Conservation (phyloP, 2,329 filamentous ascomycete species). For the Pezicula neosporulosa region DNA sequence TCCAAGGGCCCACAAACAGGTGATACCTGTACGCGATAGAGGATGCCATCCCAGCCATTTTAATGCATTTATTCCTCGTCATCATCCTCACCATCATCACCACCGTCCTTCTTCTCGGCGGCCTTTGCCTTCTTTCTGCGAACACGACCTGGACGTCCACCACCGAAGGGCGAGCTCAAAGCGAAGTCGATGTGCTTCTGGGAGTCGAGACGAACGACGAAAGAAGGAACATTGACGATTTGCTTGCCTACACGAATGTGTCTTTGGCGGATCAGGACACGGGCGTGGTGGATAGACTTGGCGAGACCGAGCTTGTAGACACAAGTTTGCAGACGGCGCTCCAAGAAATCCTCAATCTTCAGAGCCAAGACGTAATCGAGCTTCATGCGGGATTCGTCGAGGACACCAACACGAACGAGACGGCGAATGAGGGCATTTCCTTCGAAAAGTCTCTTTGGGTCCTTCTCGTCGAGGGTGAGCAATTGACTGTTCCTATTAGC, state of each 20-base stretch:
- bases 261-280: conserved; percentile 98
- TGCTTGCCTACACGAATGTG: conserved; percentile 99
- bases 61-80: conserved; percentile 35
- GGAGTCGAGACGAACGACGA: conserved; percentile 99
- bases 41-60: conserved; percentile 24
- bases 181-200: conserved; percentile 99
- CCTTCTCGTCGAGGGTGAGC: conserved; percentile 99
- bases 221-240: conserved; percentile 99
- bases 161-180: conserved; percentile 95
- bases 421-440: conserved; percentile 99
- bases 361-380: conserved; percentile 99
- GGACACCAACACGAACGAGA: conserved; percentile 98
- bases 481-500: conserved; percentile 70
- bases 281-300: conserved; percentile 99
- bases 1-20: conserved; percentile 13
- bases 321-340: conserved; percentile 99
- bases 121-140: conserved; percentile 99
- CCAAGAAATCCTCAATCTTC: conserved; percentile 99
- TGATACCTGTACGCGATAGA: conserved; percentile 21
- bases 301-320: conserved; percentile 99
- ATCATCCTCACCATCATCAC: conserved; percentile 85
- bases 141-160: conserved; percentile 94
- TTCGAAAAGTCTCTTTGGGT: conserved; percentile 99
- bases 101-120: conserved; percentile 79
- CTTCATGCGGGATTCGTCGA: conserved; percentile 99